These are phyloP conservation scores for Blastocystis sp. DNA, from an alignment of 352 stramenopile species.

Conservation along the genomic window DNA sequence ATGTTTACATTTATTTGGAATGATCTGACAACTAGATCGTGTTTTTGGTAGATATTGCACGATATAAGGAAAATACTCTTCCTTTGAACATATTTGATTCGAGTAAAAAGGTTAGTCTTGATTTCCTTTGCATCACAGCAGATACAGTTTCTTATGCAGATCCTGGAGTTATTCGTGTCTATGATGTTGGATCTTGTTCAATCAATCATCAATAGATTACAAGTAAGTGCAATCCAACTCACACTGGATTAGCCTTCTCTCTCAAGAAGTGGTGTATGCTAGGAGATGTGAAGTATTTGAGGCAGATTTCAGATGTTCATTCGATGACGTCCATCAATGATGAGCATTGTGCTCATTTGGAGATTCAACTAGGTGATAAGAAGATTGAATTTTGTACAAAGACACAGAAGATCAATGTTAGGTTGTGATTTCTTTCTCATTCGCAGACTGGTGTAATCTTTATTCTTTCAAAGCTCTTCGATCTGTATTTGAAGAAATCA, in stretches of 20 bases:
- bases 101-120: slow-evolving; percentile 33
- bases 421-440: neutral
- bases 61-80: neutral
- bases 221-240: slow-evolving; percentile 20
- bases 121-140: slow-evolving; percentile 48
- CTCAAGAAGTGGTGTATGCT: slow-evolving; percentile 4
- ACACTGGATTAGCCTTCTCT: slow-evolving; percentile 8
- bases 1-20: neutral
- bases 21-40: slow-evolving; percentile 5
- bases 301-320: neutral
- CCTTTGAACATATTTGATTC: slow-evolving; percentile 41
- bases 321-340: neutral
- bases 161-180: slow-evolving; percentile 31
- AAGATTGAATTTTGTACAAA: slow-evolving; percentile 50
- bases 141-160: neutral
- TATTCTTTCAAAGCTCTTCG: slow-evolving; percentile 6
- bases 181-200: neutral
- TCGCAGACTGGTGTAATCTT: slow-evolving; percentile 6
- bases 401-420: neutral
- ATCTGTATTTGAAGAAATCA: slow-evolving; percentile 1
- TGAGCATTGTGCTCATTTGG: neutral
- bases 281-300: slow-evolving; percentile 1
- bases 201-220: slow-evolving; percentile 11
- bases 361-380: slow-evolving; percentile 20
- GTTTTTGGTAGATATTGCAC: slow-evolving; percentile 52